A percentile compares a stretch with the other conserved stretches of the same genome.
phyloP scores from a whole-genome alignment of 2,329 filamentous ascomycete species.

The Metarhizium guizhouense region DNA sequence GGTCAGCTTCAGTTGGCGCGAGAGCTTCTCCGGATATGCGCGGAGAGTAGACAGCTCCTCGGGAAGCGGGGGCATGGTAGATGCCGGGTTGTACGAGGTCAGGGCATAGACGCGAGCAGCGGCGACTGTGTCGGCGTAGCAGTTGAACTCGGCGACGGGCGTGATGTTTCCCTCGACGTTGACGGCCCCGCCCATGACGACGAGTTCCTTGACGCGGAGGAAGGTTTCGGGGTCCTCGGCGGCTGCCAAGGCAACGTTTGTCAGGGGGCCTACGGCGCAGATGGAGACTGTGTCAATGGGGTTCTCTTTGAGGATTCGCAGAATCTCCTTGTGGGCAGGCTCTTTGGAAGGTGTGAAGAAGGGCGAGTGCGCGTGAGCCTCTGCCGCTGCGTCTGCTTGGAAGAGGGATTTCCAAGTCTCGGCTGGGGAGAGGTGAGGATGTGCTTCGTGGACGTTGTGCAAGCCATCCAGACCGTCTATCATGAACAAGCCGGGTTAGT shows the following conservation, averaged over 20 bases:
- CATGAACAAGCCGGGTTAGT: not conserved
- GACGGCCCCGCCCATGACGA: conserved; percentile 91
- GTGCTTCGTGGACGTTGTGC: conserved; percentile 64
- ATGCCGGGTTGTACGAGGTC: conserved; percentile 62
- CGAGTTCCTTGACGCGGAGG: conserved; percentile 77
- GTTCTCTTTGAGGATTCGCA: conserved; percentile 75
- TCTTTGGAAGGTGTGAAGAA: conserved; percentile 69
- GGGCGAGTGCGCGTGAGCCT: conserved; percentile 37
- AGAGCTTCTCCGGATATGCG: conserved; percentile 55
- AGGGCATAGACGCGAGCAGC: conserved; percentile 70
- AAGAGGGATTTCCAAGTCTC: conserved; percentile 69
- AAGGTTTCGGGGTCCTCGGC: conserved; percentile 85
- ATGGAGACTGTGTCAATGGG: conserved; percentile 81
- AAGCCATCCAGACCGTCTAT: conserved; percentile 68
- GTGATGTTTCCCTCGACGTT: conserved; percentile 72
- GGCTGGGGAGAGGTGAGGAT: conserved; percentile 65
- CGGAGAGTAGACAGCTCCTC: conserved; percentile 40
- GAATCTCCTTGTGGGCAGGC: conserved; percentile 75
- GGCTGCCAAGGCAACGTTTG: conserved; percentile 86
- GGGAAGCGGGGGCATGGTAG: conserved; percentile 69
- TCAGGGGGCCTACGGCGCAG: conserved; percentile 80
- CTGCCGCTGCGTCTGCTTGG: conserved; percentile 23
- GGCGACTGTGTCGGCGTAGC: conserved; percentile 76
- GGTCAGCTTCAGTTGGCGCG: conserved; percentile 54
- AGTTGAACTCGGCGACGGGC: conserved; percentile 90